Evolutionary conservation across 2,329 filamentous ascomycete genomes (phyloP), one percentile per base, ranked within the genome.

Genomic region (Penicillium sp.): DNA sequence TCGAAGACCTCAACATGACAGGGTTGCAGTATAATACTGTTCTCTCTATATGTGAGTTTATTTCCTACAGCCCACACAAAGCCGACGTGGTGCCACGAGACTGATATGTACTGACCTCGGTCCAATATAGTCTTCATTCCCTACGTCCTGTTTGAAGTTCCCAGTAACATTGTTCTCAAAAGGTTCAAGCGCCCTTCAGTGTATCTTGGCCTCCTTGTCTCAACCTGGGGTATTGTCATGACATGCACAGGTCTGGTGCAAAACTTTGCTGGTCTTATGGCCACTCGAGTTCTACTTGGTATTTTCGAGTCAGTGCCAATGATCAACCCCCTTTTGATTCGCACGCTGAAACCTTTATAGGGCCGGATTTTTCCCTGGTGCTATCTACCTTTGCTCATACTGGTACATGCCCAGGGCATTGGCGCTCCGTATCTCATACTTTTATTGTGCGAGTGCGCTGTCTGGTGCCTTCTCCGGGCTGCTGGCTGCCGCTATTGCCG

Each of bases 391-490:
- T 19, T 61, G 59, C 29, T 59, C 56, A 2, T 56, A 53, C 32
- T 61, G 53, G 55, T 57, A 57, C 19, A 57, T 57, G 55, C 55
- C 55, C 1, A 51, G 29, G 8, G 54, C 57, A 4, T 45, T 61
- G 0, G 56, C 58, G 0, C 50, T 53, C 26, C 58, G 59, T 2
- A 55, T 61, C 5, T 52, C 58, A n/a, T 50, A 51, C 37, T 61
- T 61, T 31, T 61, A 61, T 43, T 58, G 59, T 12, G 55, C 58
- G 2, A 62, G 61, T 42, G 59, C 61, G 8, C 61, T 46, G 2
- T 46, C 75, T 2, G 74, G 75, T 10, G 72, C 72, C 0, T 74
- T 78, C 35, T 70, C 70, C 5, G 75, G 75, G 2, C 61, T 78
- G 4, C 60, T 78, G 1, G 75, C 76, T 3, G 75, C 68, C 49